Base-by-base conservation (phyloP, 805 yeast species). In the Jamesozyma spencerorum region DNA sequence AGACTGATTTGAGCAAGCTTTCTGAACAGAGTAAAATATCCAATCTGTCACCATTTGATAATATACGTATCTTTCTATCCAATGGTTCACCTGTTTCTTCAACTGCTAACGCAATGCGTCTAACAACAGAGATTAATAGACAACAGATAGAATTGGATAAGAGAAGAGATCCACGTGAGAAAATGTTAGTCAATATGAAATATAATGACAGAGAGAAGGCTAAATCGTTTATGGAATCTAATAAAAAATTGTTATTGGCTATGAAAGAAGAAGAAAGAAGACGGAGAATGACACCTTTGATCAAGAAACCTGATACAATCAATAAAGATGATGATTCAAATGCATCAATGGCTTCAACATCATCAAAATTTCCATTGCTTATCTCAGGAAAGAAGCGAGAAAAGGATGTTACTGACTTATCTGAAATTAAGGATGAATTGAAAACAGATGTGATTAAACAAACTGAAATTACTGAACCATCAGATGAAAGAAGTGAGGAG, bases 141-240 rank as follows among this genome's bases (percentile, higher is more conserved):
- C 53, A 55, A 39, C 61, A 58, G 36, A 48, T 45, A 32, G 58
- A 58, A 39, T 41, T 60, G 24, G 63, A 60, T 24, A 55, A 51
- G 38, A 45, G 58, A 39, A 47, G 64, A 27, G 62, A 60, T 38
- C 47, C 55, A 2, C 45, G 60, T 22, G 64, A 60, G 28, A 54
- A 50, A 34, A 60, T 60, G 64, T 44, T 60, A n/a, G 62, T 57
- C 5, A 54, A 50, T 33, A 50, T 60, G 54, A 60, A 60, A 42
- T 60, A 60, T 40, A 60, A 58, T 32, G 64, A 60, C 34, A 53
- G 62, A 36, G 54, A 52, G 35, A 54, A 50, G 34, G 55, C 63
- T 8, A 60, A 55, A 40, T 46, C 52, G 3, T 60, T 60, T 37
- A 60, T 60, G 62, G 59, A 54, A 40, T 51, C 58, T 3, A 57